Evolutionary conservation across 2,329 filamentous ascomycete species (phyloP).

Genomic region (Capronia coronata): DNA sequence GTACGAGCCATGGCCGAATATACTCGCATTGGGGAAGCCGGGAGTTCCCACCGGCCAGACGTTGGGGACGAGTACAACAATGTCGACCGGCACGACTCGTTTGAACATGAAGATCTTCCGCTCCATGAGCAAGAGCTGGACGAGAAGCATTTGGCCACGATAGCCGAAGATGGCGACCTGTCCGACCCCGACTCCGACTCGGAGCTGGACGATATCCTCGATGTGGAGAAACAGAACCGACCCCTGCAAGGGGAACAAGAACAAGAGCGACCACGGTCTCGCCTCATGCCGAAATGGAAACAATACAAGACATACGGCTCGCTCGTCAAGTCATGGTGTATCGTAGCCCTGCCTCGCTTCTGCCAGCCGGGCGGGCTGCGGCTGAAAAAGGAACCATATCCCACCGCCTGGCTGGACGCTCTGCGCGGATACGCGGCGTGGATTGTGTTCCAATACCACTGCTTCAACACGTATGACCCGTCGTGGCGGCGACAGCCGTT

Average conservation of each 20-base stretch:
- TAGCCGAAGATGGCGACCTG: not conserved
- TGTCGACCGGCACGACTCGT: not conserved
- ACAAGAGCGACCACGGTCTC: not conserved
- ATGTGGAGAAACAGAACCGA: not conserved
- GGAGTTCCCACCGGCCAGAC: not conserved
- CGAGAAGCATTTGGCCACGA: not conserved
- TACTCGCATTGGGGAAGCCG: not conserved
- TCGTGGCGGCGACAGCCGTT: constrained; percentile 28
- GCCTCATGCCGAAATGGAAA: constrained; percentile 4
- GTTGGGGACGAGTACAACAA: not conserved
- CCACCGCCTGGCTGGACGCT: constrained; percentile 9
- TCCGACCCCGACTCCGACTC: not conserved
- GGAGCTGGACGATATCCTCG: not conserved
- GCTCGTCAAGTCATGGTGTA: constrained; percentile 1
- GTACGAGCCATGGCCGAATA: not conserved
- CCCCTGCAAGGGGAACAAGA: not conserved
- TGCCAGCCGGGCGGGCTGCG: constrained; percentile 4
- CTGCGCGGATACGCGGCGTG: constrained; percentile 11
- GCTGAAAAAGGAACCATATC: constrained; percentile 1
- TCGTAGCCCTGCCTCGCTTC: constrained; percentile 4
- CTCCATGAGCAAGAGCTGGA: not conserved
- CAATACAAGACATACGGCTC: constrained; percentile 3
- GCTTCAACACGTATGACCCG: not conserved
- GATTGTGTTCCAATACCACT: constrained; percentile 1
- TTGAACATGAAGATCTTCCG: not conserved